Evolutionary conservation across 2,329 filamentous ascomycete species (phyloP), one percentile per base, ranked within the genome.

Genomic region (Fusarium sp.): DNA sequence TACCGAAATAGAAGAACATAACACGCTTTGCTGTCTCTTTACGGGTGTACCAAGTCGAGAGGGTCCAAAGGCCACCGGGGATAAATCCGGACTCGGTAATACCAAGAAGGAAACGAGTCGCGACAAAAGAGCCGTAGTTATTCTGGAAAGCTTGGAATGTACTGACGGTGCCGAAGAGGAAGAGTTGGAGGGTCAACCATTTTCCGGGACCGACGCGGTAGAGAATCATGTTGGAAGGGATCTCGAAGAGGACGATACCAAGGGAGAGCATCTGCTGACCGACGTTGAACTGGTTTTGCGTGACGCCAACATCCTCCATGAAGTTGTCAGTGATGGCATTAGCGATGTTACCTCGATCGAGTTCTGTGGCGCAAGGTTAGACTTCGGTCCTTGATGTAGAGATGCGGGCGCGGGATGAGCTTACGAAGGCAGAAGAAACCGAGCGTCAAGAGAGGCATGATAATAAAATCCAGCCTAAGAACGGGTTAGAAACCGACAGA

Each of bases 1-100:
- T 86, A 13, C 86, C 86, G 58, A 88, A 85, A 77, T 85, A 88
- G 75, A 88, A 88, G 34, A 87, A 72, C 72, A 84, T 84, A 49
- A 86, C 81, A 10, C 86, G 81, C 62, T 86, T 84, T 56, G 83
- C 84, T 0, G 83, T 84, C 72, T 88, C 86, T 4, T 79, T 78
- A 4, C 80, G 81, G 1, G 84, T 87, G 73, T 88, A 88, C 85
- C 86, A 88, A 1, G 83, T 85, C 0, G 85, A 86, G 2, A 88
- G 76, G 4, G 85, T 85, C 77, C 80, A 86, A 0, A 84, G 76
- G 8, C 79, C 78, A 5, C 85, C 86, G 1, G 86, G 86, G 55
- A 88, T 87, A 66, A 86, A 88, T 1, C 86, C 86, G 1, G 83
- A 83, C 72, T 88, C 86, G 5, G 81, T 82, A 14, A 88, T 77